Base-by-base conservation (phyloP, 2,329 filamentous ascomycete species). In the Stenocarpella maydis region DNA sequence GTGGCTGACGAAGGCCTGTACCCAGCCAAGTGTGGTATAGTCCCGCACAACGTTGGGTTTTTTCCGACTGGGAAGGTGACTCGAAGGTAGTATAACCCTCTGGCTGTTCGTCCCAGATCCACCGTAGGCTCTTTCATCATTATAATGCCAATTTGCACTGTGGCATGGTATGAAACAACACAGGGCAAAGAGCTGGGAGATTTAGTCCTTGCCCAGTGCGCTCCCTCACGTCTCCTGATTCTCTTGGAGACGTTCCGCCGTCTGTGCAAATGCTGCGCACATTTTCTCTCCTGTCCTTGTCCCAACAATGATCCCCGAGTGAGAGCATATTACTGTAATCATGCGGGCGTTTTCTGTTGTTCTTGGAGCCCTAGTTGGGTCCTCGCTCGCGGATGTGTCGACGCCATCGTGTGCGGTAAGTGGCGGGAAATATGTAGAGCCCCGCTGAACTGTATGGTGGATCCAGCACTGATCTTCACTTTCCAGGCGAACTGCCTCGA, bases 141-240 rank as follows among this genome's bases (percentile, higher is more conserved):
- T 34, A 34, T 61, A 41, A 47, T 37, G 41, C 55, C 41, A 61
- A 34, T 47, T 43, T 61, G 47, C 55, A 61, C 55, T 61, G 55
- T 47, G 55, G 34, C 55, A 47, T 34, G 41, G 55, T 34, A 47
- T 61, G 55, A 61, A 61, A 47, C 55, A 41, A 19, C 55, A 24
- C 26, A 47, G 34, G 26, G 26, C 41, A 34, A 47, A 34, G 26
- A 21, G 41, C 24, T 61, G 28, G 58, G 19, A 61, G 41, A 61
- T 61, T 19, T 61, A 47, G 43, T 47, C 58, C 28, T 37, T 10
- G 41, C 58, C 39, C 21, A 24, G 58, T 24, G 34, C 58, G 58
- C 6, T 47, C 28, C n/a, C 7, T 47, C 26, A 17, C 10, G 14
- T 21, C 21, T 2, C 17, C 15, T 31, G 14, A 9, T 21, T 12